A percentile compares a stretch with the other conserved stretches of the same genome.
Conservation (phyloP, 2,329 filamentous ascomycete genomes). For the Penicillium sp. region DNA sequence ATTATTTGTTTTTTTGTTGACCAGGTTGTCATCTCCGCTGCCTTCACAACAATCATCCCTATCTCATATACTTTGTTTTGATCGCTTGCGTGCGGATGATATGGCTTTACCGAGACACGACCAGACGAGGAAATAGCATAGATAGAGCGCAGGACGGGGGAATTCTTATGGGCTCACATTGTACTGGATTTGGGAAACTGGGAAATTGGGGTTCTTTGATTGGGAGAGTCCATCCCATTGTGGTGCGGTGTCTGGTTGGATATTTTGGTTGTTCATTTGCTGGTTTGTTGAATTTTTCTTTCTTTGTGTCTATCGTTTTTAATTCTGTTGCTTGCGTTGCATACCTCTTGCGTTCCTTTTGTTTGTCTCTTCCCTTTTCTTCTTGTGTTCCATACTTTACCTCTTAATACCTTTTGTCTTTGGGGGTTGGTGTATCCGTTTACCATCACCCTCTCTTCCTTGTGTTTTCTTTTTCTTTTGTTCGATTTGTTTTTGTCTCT, state of each 20-base stretch:
- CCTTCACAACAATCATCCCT: conserved; percentile 4
- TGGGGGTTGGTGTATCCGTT: conserved; percentile 15
- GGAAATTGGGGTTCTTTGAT: conserved; percentile 20
- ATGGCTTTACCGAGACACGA: conserved; percentile 34
- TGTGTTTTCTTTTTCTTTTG: conserved; percentile 14
- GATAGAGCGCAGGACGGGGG: conserved; percentile 27
- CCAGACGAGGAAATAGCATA: conserved; percentile 34
- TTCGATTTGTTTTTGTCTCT: conserved; percentile 5
- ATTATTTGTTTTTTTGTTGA: conserved; percentile 18
- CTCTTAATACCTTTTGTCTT: conserved; percentile 19
- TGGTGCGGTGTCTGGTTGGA: conserved; percentile 28
- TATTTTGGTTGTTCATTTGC: conserved; percentile 21
- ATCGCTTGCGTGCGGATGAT: conserved; percentile 29
- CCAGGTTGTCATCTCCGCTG: conserved; percentile 19
- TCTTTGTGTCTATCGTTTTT: conserved; percentile 4
- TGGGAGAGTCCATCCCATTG: conserved; percentile 20
- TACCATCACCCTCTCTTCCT: conserved; percentile 12
- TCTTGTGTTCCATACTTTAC: conserved; percentile 17
- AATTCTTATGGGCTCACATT: conserved; percentile 25
- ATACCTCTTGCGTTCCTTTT: conserved; percentile 10
- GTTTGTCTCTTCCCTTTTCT: conserved; percentile 23
- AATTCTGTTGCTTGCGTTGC: conserved; percentile 22
- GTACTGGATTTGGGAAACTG: conserved; percentile 27
- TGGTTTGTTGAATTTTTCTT: conserved; percentile 13
- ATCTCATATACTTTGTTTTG: conserved; percentile 23